Percentiles rank a stretch among this genome's conserved stretches.
phyloP scores from a whole-genome alignment of 108 stramenopile species.

The Parietichytrium sp. region DNA sequence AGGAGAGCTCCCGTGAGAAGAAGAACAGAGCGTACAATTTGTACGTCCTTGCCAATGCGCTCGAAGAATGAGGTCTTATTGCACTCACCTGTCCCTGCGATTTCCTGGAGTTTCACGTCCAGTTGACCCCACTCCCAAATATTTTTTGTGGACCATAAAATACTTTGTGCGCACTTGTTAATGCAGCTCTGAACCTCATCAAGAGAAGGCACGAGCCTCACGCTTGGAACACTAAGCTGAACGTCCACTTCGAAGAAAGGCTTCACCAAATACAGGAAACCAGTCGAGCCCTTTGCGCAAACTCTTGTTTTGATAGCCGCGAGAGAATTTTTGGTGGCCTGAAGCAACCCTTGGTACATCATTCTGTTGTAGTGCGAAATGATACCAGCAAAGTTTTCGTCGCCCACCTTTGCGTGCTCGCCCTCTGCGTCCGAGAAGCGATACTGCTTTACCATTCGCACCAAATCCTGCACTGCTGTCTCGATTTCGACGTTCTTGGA shows the following conservation, averaged over 20 bases:
- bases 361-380: slow-evolving; percentile 49
- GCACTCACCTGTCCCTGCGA: not conserved
- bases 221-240: slow-evolving; percentile 65
- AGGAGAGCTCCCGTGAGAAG: slow-evolving; percentile 65
- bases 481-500: slow-evolving; percentile 58
- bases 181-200: slow-evolving; percentile 66
- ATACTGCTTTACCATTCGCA: slow-evolving; percentile 43
- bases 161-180: slow-evolving; percentile 55
- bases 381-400: not conserved
- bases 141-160: slow-evolving; percentile 54
- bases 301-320: slow-evolving; percentile 57
- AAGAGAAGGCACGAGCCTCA: slow-evolving; percentile 59
- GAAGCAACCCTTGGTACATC: slow-evolving; percentile 60
- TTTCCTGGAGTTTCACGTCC: slow-evolving; percentile 30
- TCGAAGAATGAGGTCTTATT: slow-evolving; percentile 49
- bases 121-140: slow-evolving; percentile 55
- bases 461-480: slow-evolving; percentile 61
- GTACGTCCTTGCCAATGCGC: slow-evolving; percentile 58
- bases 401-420: not conserved
- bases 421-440: too few relatives aligned
- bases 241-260: slow-evolving; percentile 71
- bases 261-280: slow-evolving; percentile 38
- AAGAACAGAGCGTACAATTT: slow-evolving; percentile 63
- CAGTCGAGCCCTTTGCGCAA: slow-evolving; percentile 4
- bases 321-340: slow-evolving; percentile 56